Evolutionary conservation across 352 stramenopile species (phyloP).

Genomic region (Phytophthora rubi): DNA sequence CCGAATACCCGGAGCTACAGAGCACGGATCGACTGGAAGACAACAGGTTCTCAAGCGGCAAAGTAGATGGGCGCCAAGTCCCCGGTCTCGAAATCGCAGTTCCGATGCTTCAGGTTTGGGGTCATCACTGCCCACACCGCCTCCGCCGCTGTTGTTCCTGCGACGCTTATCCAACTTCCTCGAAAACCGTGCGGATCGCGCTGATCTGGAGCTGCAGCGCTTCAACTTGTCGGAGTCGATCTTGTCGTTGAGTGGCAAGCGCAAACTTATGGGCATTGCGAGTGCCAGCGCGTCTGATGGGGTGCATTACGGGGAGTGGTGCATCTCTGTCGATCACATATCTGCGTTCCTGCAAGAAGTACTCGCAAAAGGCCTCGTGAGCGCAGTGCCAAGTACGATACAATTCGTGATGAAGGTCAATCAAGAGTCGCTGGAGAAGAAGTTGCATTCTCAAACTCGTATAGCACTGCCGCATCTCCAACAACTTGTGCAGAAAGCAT

Average conservation of each 20-base stretch:
- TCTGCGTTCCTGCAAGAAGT: slow-evolving; percentile 34
- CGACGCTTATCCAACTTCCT: slow-evolving; percentile 26
- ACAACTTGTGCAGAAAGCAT: slow-evolving; percentile 35
- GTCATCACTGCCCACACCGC: neutral
- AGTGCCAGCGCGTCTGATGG: neutral
- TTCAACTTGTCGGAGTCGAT: slow-evolving; percentile 30
- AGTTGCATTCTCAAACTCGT: slow-evolving; percentile 11
- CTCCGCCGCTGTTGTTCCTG: slow-evolving; percentile 24
- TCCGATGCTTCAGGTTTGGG: neutral
- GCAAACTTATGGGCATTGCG: slow-evolving; percentile 7
- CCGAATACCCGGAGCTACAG: slow-evolving; percentile 11
- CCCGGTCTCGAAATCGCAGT: neutral
- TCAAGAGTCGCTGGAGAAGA: slow-evolving; percentile 27
- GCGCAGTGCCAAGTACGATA: slow-evolving; percentile 36
- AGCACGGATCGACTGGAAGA: slow-evolving; percentile 5
- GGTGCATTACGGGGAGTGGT: slow-evolving; percentile 27
- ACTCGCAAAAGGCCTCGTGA: slow-evolving; percentile 29
- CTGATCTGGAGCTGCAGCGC: slow-evolving; percentile 20
- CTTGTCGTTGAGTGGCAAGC: slow-evolving; percentile 6
- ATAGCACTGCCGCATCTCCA: slow-evolving; percentile 38
- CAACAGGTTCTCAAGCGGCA: slow-evolving; percentile 27
- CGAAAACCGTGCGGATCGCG: slow-evolving; percentile 12
- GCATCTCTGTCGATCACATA: slow-evolving; percentile 29
- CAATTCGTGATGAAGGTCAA: slow-evolving; percentile 33
- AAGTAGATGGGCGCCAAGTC: slow-evolving; percentile 6